Base-by-base conservation (phyloP, 306 rosid genomes). In the Lotus japonicus region DNA sequence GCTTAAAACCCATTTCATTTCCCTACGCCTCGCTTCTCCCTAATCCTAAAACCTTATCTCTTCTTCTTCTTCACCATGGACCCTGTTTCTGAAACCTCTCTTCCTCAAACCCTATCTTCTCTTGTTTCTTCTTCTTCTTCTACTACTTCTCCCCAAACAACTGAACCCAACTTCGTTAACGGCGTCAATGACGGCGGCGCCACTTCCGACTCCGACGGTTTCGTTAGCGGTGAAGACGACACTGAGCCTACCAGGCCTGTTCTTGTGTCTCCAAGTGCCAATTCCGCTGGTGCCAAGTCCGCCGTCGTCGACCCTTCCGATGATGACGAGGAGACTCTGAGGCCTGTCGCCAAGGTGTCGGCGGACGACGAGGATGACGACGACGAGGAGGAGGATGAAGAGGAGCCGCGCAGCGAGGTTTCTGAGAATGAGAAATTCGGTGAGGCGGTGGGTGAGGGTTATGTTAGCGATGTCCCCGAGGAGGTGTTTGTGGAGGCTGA, bases 201-300 rank as follows among this genome's bases (percentile, higher is more conserved):
- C 31, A 31, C 3, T 6, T 5, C 7, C 7, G 36, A 31, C 36
- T 31, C 36, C 11, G 91, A 83, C 4, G 98, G 96, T 41, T 89
- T 90, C 33, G 18, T 74, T 49, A 90, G 91, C 53, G 97, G 84
- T 1, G 94, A 78, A 9, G 82, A 79, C 9, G 92, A 75, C n/a
- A 16, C 81, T 6, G 53, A 71, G 8, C 52, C 78, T 12, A 1
- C 58, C 42, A 18, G 44, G 77, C 89, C 88, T 6, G 35, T 85
- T 65, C 78, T 78, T 6, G 80, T 78, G 5, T 70, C 70, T 42
- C 38, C 79, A 1, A 64, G 39, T 31, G 74, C 57, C 15, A 60
- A 64, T 9, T 63, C 70, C 19, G 64, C 60, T 33, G 55, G 16
- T 3, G 58, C 4, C 4, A 3, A 21, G n/a, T n/a, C n/a, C n/a